These are phyloP conservation scores for Coleophoma eucalyptorum DNA, from an alignment of 2,329 filamentous ascomycete species.

Conservation along the genomic window DNA sequence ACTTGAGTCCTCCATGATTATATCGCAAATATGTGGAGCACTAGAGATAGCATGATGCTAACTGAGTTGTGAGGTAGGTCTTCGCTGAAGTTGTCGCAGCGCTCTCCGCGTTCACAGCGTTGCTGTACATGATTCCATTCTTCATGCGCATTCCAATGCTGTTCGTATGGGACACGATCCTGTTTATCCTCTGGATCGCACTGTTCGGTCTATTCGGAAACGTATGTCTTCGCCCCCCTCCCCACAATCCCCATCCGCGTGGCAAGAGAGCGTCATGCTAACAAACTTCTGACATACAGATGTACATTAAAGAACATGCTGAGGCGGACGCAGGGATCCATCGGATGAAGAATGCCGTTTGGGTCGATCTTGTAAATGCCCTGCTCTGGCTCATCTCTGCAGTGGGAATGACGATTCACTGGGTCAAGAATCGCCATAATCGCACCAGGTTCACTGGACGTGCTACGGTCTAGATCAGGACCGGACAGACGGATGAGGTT, in stretches of 20 bases:
- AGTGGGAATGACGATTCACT: constrained; percentile 51
- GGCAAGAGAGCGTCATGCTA: background rate
- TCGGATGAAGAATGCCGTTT: constrained; percentile 84
- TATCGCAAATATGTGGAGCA: background rate
- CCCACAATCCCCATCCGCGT: background rate
- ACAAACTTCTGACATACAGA: constrained; percentile 24
- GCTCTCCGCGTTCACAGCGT: constrained; percentile 59
- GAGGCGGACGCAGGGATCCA: constrained; percentile 59
- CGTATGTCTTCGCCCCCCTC: constrained; percentile 26
- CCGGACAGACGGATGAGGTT: background rate
- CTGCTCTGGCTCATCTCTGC: constrained; percentile 71
- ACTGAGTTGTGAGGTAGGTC: constrained; percentile 35
- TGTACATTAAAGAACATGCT: constrained; percentile 70
- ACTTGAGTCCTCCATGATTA: too few species aligned
- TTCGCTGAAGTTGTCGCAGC: constrained; percentile 71
- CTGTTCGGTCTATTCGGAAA: constrained; percentile 82
- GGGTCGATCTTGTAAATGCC: constrained; percentile 73
- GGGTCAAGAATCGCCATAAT: constrained; percentile 50
- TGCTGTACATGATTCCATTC: constrained; percentile 64
- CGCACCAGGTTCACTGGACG: constrained; percentile 56
- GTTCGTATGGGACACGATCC: constrained; percentile 66
- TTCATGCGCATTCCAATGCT: constrained; percentile 48
- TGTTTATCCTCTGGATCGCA: constrained; percentile 76
- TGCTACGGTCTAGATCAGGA: constrained; percentile 41
- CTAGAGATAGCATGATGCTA: constrained; percentile 4